Percentiles rank a stretch among this genome's conserved stretches.
Conservation (phyloP, 192 early-diverging fungal genomes). For the Chytriomyces hyalinus region DNA sequence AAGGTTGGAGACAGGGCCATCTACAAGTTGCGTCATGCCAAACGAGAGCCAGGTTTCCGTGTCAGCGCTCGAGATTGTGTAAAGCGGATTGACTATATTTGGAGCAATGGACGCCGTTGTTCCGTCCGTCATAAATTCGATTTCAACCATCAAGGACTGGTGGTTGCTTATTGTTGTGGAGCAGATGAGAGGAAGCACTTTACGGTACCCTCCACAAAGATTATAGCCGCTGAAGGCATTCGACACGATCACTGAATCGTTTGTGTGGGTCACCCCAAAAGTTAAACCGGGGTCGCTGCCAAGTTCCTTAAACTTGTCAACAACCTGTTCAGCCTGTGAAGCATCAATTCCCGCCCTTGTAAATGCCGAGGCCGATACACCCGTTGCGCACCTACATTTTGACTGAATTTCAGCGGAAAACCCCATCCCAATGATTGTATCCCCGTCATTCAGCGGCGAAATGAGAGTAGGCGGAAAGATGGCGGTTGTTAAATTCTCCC, state of each 20-base stretch:
- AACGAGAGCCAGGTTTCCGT: background rate
- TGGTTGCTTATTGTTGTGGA: constrained; percentile 24
- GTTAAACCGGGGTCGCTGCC: background rate
- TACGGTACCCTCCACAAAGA: constrained; percentile 4
- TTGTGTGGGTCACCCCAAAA: constrained; percentile 1
- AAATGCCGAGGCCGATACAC: background rate
- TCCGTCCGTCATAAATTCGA: constrained; percentile 30
- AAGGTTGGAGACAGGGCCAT: constrained; percentile 1
- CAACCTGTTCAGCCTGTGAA: background rate
- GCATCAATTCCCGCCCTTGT: constrained; percentile 6
- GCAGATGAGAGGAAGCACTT: constrained; percentile 14
- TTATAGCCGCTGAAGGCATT: constrained; percentile 20
- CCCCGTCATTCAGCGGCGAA: constrained; percentile 14
- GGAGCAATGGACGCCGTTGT: constrained; percentile 35
- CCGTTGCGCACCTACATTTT: constrained; percentile 6
- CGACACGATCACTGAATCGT: background rate
- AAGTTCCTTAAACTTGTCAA: background rate
- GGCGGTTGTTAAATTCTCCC: constrained; percentile 11
- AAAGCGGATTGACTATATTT: constrained; percentile 9
- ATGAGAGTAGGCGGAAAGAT: constrained; percentile 10
- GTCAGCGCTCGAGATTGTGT: background rate
- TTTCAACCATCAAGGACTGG: background rate
- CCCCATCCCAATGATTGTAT: constrained; percentile 26
- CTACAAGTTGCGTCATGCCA: constrained; percentile 1
- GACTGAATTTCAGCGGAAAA: constrained; percentile 17